Evolutionary conservation across 495 filamentous ascomycete species (phyloP).

Genomic region (Ramalina intermedia): DNA sequence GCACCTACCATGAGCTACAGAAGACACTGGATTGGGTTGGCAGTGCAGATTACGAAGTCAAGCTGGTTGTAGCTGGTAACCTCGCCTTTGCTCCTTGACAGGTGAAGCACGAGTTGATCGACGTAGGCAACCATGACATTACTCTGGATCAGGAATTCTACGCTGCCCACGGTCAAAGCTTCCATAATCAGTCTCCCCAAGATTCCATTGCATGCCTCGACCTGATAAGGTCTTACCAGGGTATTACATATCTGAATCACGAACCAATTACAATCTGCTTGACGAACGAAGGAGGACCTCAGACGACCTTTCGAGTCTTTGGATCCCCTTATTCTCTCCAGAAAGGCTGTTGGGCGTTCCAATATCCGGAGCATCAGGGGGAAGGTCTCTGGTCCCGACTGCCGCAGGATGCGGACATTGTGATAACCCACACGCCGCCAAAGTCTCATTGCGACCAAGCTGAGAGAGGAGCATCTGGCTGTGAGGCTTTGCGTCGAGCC

Average conservation of each 20-base stretch:
- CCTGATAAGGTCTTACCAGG: slow-evolving; percentile 36
- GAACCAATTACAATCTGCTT: slow-evolving; percentile 43
- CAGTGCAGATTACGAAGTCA: slow-evolving; percentile 38
- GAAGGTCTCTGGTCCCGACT: slow-evolving; percentile 25
- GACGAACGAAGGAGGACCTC: slow-evolving; percentile 40
- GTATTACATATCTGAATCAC: slow-evolving; percentile 54
- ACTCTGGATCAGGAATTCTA: slow-evolving; percentile 55
- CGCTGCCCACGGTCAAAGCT: slow-evolving; percentile 35
- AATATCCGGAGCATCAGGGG: slow-evolving; percentile 28
- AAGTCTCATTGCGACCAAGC: slow-evolving; percentile 29
- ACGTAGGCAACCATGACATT: slow-evolving; percentile 64
- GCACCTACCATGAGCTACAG: slow-evolving; percentile 35
- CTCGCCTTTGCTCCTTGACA: background rate
- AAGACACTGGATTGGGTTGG: slow-evolving; percentile 42
- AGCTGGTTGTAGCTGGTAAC: slow-evolving; percentile 45
- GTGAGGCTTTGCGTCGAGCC: slow-evolving; percentile 23
- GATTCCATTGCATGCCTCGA: slow-evolving; percentile 39
- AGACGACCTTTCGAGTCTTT: slow-evolving; percentile 57
- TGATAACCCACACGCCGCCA: slow-evolving; percentile 37
- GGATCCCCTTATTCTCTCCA: slow-evolving; percentile 59
- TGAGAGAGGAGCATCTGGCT: slow-evolving; percentile 23
- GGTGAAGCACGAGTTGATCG: background rate
- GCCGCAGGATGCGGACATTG: slow-evolving; percentile 29
- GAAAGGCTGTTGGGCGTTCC: slow-evolving; percentile 56
- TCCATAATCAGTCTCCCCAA: slow-evolving; percentile 46